Evolutionary conservation across 106 monocot species (phyloP), one percentile per base, ranked within the genome.

Genomic region (Apostasia ramifera): DNA sequence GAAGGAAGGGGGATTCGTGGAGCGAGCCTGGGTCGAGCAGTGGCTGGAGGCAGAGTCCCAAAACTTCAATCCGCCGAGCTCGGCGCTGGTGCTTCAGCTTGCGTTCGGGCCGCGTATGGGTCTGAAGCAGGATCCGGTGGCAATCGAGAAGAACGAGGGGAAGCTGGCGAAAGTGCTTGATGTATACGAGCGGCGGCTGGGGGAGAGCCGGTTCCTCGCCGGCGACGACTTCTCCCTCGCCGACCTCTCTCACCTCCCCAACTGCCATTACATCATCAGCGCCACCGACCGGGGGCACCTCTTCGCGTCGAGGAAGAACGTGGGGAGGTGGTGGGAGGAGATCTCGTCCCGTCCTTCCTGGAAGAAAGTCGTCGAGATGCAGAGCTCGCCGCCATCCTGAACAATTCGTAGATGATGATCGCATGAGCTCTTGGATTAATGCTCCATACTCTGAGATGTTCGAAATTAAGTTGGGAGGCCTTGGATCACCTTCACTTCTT

Each of bases 181-280:
- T 14, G 88, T 95, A 46, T 95, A 95, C 56, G 94, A 95, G 13
- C 61, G 44, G 13, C 66, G 86, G 66, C 80, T 95, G 37, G 78
- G 77, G 13, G 83, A 95, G 75, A 88, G 73, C 79, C 66, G 77
- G 77, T 95, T 77, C 76, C 69, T 95, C 46, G 88, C 85, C 1
- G 88, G 94, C 7, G 88, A 95, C 26, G 88, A 91, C 59, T 94
- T 91, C 80, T 70, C 94, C 2, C 78, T 94, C 8, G 91, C 94
- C 1, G 94, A 95, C 58, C 83, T 95, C 42, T 82, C 88, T 3
- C 94, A 95, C 68, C 66, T 95, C 39, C 94, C 94, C 51, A 94
- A 94, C 51, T 64, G 74, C 0, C 79, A 91, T 11, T 74, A 76
- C 66, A 8, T 95, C 3, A 69, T 83, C 8, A 63, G 53, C n/a